Base-by-base conservation (phyloP, 208 protist genomes). In the Trypanosoma theileri region DNA sequence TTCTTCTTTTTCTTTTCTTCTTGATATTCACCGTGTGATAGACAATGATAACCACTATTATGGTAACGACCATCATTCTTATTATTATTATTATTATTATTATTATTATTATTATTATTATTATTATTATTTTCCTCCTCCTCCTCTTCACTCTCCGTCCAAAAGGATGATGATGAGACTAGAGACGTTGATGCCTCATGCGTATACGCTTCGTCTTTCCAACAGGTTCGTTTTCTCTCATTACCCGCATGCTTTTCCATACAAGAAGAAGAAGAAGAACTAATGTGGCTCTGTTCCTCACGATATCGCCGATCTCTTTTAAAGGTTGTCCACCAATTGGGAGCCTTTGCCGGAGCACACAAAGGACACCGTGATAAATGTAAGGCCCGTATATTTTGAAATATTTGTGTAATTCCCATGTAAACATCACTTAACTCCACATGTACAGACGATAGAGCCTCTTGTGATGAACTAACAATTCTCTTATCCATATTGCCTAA, bases 281-380 rank as follows among this genome's bases (percentile, higher is more conserved):
- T n/a, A 45, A 31, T 59, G 12, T 45, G 21, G 21, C 16, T 8
- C 2, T 12, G 10, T 17, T 4, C 19, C 8, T 68, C 63, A 51
- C 52, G 51, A 31, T 13, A 22, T 2, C 54, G n/a, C 42, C 60
- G 52, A 35, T 41, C 55, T 22, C 24, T 22, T 1, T 16, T 44
- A n/a, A 28, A 16, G 0, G 57, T 41, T 28, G 24, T 72, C 66
- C 57, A 72, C 66, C 66, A 72, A 52, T 54, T 44, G 3, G 57
- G 56, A 26, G 57, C 35, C 17, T 13, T 57, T 13, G 4, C 46
- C 14, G 58, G 58, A 10, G 58, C 66, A 59, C 66, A 72, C 6
- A 72, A 55, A 46, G 66, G 66, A 64, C 66, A 72, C 31, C 22
- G 46, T n/a, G 50, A 59, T n/a, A 72, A 50, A 42, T 72, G 66